Evolutionary conservation across 306 rosid genomes (phyloP).

Genomic region (Glycine tomentella): DNA sequence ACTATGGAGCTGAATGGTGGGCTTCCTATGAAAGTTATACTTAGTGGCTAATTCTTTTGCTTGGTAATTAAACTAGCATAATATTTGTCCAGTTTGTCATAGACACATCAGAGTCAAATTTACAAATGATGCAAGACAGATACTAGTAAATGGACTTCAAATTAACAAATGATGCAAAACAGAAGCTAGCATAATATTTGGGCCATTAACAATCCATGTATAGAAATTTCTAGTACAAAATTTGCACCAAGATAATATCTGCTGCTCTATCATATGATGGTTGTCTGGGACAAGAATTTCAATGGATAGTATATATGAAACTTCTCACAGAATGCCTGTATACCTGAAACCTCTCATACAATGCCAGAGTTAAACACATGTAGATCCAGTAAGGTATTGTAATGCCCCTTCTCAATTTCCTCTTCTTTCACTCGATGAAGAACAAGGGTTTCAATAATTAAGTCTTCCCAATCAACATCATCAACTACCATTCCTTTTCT

Average conservation of each 20-base stretch:
- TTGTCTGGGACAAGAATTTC: not conserved
- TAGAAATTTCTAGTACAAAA: not conserved
- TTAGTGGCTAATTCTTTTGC: not conserved
- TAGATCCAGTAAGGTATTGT: slow-evolving; percentile 66
- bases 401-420: slow-evolving; percentile 83
- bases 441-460: slow-evolving; percentile 75
- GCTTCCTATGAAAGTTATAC: not conserved
- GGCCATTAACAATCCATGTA: not conserved
- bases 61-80: not conserved
- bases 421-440: slow-evolving; percentile 73
- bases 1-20: not conserved
- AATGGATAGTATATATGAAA: not conserved
- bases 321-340: slow-evolving; percentile 30
- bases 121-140: not conserved
- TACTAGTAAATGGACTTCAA: not conserved
- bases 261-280: not conserved
- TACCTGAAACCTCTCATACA: slow-evolving; percentile 17
- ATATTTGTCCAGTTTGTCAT: not conserved
- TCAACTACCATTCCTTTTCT: slow-evolving; percentile 51
- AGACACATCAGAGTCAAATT: not conserved
- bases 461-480: slow-evolving; percentile 79
- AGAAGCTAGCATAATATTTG: too few species aligned
- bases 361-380: slow-evolving; percentile 66
- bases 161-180: too few species aligned
- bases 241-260: not conserved